Conservation (phyloP, 1,284 basidiomycete species). For the Sanghuangporus weigelae region DNA sequence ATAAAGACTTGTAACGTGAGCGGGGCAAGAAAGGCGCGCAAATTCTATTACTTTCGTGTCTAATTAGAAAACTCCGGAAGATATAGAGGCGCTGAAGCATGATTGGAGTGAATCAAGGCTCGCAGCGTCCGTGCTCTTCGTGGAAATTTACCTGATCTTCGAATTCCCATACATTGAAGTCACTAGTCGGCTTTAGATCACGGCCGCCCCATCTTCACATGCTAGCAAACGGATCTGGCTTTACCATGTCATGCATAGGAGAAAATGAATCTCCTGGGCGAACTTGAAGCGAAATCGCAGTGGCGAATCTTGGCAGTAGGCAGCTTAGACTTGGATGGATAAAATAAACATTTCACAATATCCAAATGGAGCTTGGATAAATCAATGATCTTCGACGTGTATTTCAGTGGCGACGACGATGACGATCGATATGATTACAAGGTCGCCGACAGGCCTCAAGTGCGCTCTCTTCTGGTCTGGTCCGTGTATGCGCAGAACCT, state of each 20-base stretch:
- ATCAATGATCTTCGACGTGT: background rate
- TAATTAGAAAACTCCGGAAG: background rate
- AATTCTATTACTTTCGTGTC: background rate
- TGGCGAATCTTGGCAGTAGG: background rate
- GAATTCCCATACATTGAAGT: constrained; percentile 11
- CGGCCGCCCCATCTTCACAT: constrained; percentile 10
- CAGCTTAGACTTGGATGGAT: background rate
- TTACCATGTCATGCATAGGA: background rate
- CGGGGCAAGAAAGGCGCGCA: background rate
- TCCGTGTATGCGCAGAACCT: background rate
- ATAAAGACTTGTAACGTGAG: background rate
- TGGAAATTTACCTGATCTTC: constrained; percentile 1
- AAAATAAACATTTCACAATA: too few relatives aligned
- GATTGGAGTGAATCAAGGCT: constrained; percentile 3
- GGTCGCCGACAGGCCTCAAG: background rate
- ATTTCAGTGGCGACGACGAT: background rate
- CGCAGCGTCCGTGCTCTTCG: constrained; percentile 9
- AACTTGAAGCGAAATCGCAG: background rate
- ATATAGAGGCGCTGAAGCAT: background rate
- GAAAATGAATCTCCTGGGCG: background rate
- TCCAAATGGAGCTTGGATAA: background rate
- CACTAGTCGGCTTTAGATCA: constrained; percentile 5
- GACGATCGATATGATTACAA: constrained; percentile 2
- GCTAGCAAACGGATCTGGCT: background rate
- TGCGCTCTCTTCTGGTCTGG: background rate